Base-by-base conservation (phyloP, 2,329 filamentous ascomycete species). In the Trichoderma polysporum region DNA sequence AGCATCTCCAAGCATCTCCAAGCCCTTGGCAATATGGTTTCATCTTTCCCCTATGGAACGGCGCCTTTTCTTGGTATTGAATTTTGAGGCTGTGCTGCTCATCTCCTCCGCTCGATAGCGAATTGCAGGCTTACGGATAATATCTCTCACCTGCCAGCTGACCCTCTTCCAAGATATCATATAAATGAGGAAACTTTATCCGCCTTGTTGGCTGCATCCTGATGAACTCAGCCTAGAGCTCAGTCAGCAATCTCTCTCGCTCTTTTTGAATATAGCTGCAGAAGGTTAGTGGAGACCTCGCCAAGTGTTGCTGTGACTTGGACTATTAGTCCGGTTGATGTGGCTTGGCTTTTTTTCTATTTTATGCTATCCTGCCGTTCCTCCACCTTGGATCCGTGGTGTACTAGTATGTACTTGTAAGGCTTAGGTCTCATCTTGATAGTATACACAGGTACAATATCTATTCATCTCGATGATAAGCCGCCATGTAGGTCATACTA, bases 11-110 rank as follows among this genome's bases (percentile, higher is more conserved):
- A 37, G 41, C 57, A 33, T 27, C 19, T 37, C 58, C 58, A 61
- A 61, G 58, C 13, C 19, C 41, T 60, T 61, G 31, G 58, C 58
- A 61, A 5, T 35, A 50, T 35, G 13, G n/a, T 19, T 13, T 35
- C 58, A 49, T 12, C 4, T 31, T 35, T 31, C 19, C n/a, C 27
- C n/a, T 39, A 39, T 57, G 19, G 35, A 57, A 39, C 19, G 53
- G n/a, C n/a, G 4, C 37, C 1, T 19, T 17, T n/a, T 29, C 35
- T 41, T 27, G 22, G 19, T 15, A 10, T 27, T 29, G 19, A 45
- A 37, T 61, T 19, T 15, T 37, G 58, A 61, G 58, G 58, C 58
- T 25, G 49, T 45, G 47, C 60, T 63, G 35, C 58, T n/a, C 15
- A 17, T 33, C 27, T 33, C 25, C 35, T 29, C 33, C 50, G n/a